Evolutionary conservation across 805 yeast genomes (phyloP), one percentile per base, ranked within the genome.

Genomic region (Cephaloascus albidus): DNA sequence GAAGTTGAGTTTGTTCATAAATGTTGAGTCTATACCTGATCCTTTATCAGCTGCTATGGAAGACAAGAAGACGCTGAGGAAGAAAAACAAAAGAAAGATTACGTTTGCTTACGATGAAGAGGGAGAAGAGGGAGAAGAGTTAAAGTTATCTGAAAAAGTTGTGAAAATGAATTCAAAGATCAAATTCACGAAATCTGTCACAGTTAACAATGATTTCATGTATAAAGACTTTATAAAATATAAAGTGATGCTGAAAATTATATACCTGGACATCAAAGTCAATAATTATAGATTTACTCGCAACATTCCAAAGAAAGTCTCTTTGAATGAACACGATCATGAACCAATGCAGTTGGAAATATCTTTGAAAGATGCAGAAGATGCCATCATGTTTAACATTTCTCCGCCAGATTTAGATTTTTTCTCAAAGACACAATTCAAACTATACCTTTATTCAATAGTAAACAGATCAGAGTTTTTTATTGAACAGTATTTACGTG

Each of bases 71-170:
- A n/a, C n/a, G n/a, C n/a, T n/a, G n/a, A n/a, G n/a, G n/a, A 23
- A 23, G 28, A 23, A 23, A 34, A 16, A 42, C 36, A 17, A 47
- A 47, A 33, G 45, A 46, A 47, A 41, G 43, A 18, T 44, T 34
- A 46, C 35, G 41, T 46, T 47, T 26, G 46, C 42, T 33, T 45
- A 37, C 14, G 48, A 37, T n/a, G 43, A 36, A 14, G 26, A 26
- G 10, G 10, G 20, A 20, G 28, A 27, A 14, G 41, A 34, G 18
- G 26, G n/a, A n/a, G 17, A 27, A 16, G 18, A 10, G 18, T 20
- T 3, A 10, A 36, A n/a, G 12, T 15, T 28, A 23, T 17, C 20
- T 27, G 12, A 23, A 12, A 23, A 23, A 12, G 28, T 23, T 23
- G 6, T 23, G 12, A 23, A 12, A 12, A 23, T 23, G 28, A 23